Conservation (phyloP, 805 yeast genomes). For the Grigorovia jiainica region DNA sequence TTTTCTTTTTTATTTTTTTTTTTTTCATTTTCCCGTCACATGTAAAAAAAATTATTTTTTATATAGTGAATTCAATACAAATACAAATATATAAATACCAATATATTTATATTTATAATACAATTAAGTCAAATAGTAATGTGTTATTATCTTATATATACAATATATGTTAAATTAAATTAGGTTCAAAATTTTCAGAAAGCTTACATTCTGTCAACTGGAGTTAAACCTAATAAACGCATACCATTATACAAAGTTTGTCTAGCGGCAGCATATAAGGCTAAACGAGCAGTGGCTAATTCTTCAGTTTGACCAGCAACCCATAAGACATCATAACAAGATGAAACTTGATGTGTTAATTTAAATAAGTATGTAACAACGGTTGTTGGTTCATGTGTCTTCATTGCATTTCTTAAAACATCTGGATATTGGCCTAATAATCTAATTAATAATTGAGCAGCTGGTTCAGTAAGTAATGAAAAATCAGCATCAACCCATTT, state of each 20-base stretch:
- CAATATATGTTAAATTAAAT: too few species aligned
- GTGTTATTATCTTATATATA: not conserved
- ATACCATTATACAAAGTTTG: slow-evolving; percentile 85
- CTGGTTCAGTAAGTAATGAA: slow-evolving; percentile 55
- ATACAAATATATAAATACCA: too few species aligned
- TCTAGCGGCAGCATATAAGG: slow-evolving; percentile 80
- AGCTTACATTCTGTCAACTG: slow-evolving; percentile 93
- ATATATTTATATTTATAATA: too few species aligned
- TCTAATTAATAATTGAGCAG: slow-evolving; percentile 64
- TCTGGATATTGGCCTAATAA: slow-evolving; percentile 85
- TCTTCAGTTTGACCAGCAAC: slow-evolving; percentile 90
- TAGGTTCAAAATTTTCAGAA: too few species aligned
- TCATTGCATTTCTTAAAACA: slow-evolving; percentile 67
- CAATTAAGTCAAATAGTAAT: not conserved
- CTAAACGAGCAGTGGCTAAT: slow-evolving; percentile 81
- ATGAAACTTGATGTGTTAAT: slow-evolving; percentile 92
- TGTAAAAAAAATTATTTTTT: too few species aligned
- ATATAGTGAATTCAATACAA: too few species aligned
- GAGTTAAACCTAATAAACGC: slow-evolving; percentile 82
- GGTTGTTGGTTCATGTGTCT: slow-evolving; percentile 86
- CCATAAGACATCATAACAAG: slow-evolving; percentile 92
- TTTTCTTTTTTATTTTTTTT: not conserved
- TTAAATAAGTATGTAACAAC: slow-evolving; percentile 86
- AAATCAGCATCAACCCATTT: slow-evolving; percentile 41
- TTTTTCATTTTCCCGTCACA: not conserved